These are phyloP conservation scores for Drechslerella coelobrocha DNA, from an alignment of 2,329 filamentous ascomycete species.

Conservation along the genomic window DNA sequence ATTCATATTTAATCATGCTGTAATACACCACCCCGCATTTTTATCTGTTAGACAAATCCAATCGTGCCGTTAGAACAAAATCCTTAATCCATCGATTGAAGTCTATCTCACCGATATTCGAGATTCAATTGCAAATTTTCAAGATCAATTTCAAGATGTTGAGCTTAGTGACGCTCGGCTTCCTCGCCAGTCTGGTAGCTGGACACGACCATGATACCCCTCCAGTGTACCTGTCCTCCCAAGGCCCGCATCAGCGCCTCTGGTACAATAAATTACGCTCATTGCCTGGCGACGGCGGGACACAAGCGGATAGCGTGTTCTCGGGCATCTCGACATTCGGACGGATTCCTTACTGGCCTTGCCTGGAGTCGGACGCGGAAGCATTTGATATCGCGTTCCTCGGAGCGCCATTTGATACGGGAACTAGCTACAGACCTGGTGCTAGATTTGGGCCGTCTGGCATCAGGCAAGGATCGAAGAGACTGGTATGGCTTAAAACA, in stretches of 20 bases:
- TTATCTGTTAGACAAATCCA: no score
- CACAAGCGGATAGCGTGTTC: slow-evolving; percentile 87
- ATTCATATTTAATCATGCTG: no score
- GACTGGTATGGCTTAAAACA: slow-evolving; percentile 51
- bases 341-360: slow-evolving; percentile 77
- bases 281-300: slow-evolving; percentile 82
- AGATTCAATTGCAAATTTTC: not conserved
- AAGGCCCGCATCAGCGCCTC: slow-evolving; percentile 73
- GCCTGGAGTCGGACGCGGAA: slow-evolving; percentile 72
- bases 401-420: slow-evolving; percentile 82
- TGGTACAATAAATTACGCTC: slow-evolving; percentile 92
- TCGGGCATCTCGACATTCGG: slow-evolving; percentile 88
- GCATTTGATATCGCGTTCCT: slow-evolving; percentile 87
- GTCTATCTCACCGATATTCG: no score
- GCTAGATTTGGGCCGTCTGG: slow-evolving; percentile 84
- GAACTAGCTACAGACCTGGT: slow-evolving; percentile 82
- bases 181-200: slow-evolving; percentile 3
- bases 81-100: no score
- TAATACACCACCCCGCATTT: no score
- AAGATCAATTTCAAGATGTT: slow-evolving; percentile 11
- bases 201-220: slow-evolving; percentile 5
- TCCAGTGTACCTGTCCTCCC: slow-evolving; percentile 43
- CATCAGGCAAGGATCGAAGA: slow-evolving; percentile 79
- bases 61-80: no score
- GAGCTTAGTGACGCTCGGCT: not conserved